Base-by-base conservation (phyloP, 164 flowering plant species). In the Tetrastigma voinierianum region DNA sequence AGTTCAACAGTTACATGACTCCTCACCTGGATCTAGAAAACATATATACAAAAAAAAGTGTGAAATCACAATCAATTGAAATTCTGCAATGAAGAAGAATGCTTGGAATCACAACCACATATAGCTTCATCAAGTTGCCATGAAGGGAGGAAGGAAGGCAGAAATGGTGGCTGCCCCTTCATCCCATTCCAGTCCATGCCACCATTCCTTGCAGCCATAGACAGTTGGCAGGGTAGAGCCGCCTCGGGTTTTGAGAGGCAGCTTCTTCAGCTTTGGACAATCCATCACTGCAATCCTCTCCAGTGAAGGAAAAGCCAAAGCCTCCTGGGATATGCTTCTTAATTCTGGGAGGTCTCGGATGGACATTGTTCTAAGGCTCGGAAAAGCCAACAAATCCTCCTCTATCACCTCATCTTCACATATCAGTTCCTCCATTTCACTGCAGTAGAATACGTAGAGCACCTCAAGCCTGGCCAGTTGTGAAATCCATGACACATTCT, bases 161-260 rank as follows among this genome's bases (percentile, higher is more conserved):
- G 68, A 24, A 17, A 54, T 51, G 19, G 67, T 51, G 25, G 56
- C 48, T 18, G 46, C 63, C 13, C 72, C 65, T 46, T 76, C 75
- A 17, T 76, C 76, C 80, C 80, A 76, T 40, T 76, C 68, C 60
- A 80, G 64, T 46, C 65, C 70, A 44, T 74, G 74, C 83, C 83
- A 80, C 83, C 83, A 80, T 56, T 71, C 74, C 47, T 59, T 66
- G 19, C 49, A 32, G 46, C 83, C 70, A 43, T 76, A 71, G 25
- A 80, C 70, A 12, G 58, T 76, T 20, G 75, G 79, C 21, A 64
- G 11, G 12, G 51, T 40, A 1, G 64, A 66, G 40, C 10, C 43
- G 18, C 17, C 19, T 7, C 18, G 51, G 43, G 65, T 62, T 59
- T 45, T 65, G 54, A 71, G 20, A 19, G 78, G 80, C 9, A 79